A percentile compares a stretch with the other conserved stretches of the same genome.
phyloP scores from a whole-genome alignment of 331 rosid species.

The Pyrus hybrid region DNA sequence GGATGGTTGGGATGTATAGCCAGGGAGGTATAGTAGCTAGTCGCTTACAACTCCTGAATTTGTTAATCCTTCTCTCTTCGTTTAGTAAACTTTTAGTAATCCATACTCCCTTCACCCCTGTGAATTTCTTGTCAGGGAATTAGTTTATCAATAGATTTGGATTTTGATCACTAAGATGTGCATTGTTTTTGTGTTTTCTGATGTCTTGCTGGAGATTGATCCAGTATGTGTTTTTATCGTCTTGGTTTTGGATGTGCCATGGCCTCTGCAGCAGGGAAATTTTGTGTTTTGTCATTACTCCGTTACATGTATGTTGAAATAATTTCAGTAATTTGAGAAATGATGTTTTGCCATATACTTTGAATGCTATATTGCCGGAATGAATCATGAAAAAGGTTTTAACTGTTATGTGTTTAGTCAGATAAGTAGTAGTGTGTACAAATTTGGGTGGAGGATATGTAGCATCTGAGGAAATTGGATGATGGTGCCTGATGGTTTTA shows the following conservation, averaged over 20 bases:
- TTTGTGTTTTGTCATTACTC: neutral
- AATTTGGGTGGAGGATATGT: neutral
- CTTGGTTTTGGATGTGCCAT: neutral
- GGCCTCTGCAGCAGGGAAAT: too few relatives aligned
- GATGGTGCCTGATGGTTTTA: neutral
- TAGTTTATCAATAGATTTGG: conserved; percentile 6
- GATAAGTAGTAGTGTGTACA: neutral
- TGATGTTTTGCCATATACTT: neutral
- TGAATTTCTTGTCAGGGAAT: conserved; percentile 47
- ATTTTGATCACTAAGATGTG: conserved; percentile 43
- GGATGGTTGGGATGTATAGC: conserved; percentile 96
- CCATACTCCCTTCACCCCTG: conserved; percentile 20
- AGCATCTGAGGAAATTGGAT: neutral
- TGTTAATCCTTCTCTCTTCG: conserved; percentile 12
- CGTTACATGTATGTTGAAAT: neutral
- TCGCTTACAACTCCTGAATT: neutral
- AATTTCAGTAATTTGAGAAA: neutral
- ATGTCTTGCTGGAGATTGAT: neutral
- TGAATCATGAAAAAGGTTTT: neutral
- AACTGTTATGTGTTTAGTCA: neutral
- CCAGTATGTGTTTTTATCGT: neutral
- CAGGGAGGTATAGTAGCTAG: neutral
- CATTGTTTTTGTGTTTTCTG: conserved; percentile 31
- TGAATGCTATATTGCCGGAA: neutral
- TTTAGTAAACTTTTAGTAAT: conserved; percentile 10